Evolutionary conservation across 768 basidiomycete species (phyloP).

Genomic region (Clavulina sp.): DNA sequence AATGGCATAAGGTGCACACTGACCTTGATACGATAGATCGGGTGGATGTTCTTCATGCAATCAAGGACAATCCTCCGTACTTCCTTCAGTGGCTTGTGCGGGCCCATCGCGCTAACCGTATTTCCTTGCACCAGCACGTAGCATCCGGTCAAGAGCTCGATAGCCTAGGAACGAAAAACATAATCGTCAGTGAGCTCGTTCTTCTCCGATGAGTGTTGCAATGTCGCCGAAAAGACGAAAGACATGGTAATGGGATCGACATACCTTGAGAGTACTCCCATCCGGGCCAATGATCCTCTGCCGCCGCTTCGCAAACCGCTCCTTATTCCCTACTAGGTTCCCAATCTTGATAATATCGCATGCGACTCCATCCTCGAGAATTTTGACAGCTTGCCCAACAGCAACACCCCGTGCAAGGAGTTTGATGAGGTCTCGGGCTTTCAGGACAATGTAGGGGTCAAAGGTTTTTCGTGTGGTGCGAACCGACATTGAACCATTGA

Average conservation of each 20-base stretch:
- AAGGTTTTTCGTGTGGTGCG: slow-evolving; percentile 91
- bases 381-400: slow-evolving; percentile 68
- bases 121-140: slow-evolving; percentile 97
- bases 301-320: slow-evolving; percentile 86
- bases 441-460: slow-evolving; percentile 91
- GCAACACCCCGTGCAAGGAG: slow-evolving; percentile 85
- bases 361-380: slow-evolving; percentile 74
- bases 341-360: slow-evolving; percentile 99
- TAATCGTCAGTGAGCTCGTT: not conserved
- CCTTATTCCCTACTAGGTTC: slow-evolving; percentile 83
- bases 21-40: slow-evolving; percentile 97
- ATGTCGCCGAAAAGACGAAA: not conserved
- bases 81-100: slow-evolving; percentile 88
- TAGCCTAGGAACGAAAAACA: slow-evolving; percentile 35
- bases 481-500: slow-evolving; percentile 96
- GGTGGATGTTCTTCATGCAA: slow-evolving; percentile 99
- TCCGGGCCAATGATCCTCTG: slow-evolving; percentile 96
- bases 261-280: slow-evolving; percentile 89
- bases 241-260: slow-evolving; percentile 11
- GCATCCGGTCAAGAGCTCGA: slow-evolving; percentile 88
- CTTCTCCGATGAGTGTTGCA: not conserved
- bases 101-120: slow-evolving; percentile 96
- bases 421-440: slow-evolving; percentile 91
- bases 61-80: slow-evolving; percentile 92
- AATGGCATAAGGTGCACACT: slow-evolving; percentile 4